Conservation (phyloP, 2,329 filamentous ascomycete species). For the Penicillium verrucosum region DNA sequence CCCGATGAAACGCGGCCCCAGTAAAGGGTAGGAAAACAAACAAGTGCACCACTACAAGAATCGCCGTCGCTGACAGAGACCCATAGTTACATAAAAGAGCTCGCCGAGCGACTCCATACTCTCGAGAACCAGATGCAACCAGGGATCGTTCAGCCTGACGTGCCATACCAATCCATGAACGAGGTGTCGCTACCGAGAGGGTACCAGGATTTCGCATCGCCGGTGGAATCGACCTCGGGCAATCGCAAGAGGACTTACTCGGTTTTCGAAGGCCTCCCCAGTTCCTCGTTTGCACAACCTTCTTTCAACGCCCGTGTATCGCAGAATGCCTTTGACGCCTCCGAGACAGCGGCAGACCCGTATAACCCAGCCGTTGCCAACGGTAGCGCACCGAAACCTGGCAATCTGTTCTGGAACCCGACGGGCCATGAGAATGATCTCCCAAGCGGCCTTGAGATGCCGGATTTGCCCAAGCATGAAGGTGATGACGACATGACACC, state of each 20-base stretch:
- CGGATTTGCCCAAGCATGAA: constrained; percentile 32
- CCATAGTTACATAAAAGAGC: constrained; percentile 79
- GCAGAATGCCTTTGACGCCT: constrained; percentile 36
- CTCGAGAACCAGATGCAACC: constrained; percentile 72
- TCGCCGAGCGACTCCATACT: constrained; percentile 77
- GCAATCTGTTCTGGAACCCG: constrained; percentile 41
- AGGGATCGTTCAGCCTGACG: constrained; percentile 38
- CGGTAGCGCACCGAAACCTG: constrained; percentile 33
- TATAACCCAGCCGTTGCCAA: constrained; percentile 38
- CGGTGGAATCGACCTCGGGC: constrained; percentile 43
- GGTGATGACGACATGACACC: constrained; percentile 36
- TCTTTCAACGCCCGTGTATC: constrained; percentile 36
- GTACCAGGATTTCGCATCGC: constrained; percentile 54
- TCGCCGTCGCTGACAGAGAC: constrained; percentile 16
- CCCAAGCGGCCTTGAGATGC: constrained; percentile 32
- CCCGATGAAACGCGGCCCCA: constrained; percentile 83
- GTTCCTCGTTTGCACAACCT: constrained; percentile 41
- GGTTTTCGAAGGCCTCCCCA: constrained; percentile 46
- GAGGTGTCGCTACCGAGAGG: constrained; percentile 41
- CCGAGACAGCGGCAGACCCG: constrained; percentile 31
- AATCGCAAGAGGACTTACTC: constrained; percentile 51
- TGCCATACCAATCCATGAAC: constrained; percentile 44
- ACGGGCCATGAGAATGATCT: constrained; percentile 32
- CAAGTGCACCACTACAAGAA: not conserved
- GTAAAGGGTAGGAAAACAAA: constrained; percentile 64